phyloP scores from a whole-genome alignment of 2,329 filamentous ascomycete species.

The Tetracladium maxilliforme region DNA sequence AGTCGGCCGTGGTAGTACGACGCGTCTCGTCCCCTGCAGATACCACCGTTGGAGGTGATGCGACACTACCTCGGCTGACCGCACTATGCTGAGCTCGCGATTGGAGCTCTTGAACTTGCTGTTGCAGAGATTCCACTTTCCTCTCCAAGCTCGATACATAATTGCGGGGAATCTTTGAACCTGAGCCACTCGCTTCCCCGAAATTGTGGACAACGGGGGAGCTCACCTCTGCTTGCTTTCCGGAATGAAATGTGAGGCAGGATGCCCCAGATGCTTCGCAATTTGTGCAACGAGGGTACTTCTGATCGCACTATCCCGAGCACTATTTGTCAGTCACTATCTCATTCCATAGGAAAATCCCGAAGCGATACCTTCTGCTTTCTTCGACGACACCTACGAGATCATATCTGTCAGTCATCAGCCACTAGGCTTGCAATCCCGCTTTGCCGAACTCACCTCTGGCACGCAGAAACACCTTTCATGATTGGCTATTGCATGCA shows the following conservation, averaged over 20 bases:
- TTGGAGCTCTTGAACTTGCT: constrained; percentile 7
- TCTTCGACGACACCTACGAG: constrained; percentile 2
- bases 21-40: too few relatives aligned
- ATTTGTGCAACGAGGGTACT: constrained; percentile 10
- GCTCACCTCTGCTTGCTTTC: constrained; percentile 10
- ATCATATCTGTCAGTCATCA: constrained; percentile 1
- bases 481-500: too few relatives aligned
- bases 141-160: constrained; percentile 11
- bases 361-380: constrained; percentile 7
- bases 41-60: too few relatives aligned
- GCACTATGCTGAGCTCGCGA: constrained; percentile 1
- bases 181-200: too few relatives aligned
- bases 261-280: constrained; percentile 7
- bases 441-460: constrained; percentile 3
- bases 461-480: constrained; percentile 2
- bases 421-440: neutral
- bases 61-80: neutral
- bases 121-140: constrained; percentile 6
- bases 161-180: constrained; percentile 11
- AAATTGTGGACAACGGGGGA: too few relatives aligned
- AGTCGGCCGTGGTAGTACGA: too few relatives aligned
- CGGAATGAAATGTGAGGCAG: constrained; percentile 10
- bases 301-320: constrained; percentile 9
- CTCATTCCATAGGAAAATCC: too few relatives aligned
- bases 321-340: constrained; percentile 1